Evolutionary conservation across 2,329 filamentous ascomycete species (phyloP), one percentile per base, ranked within the genome.

Genomic region (Lanzia echinophila): DNA sequence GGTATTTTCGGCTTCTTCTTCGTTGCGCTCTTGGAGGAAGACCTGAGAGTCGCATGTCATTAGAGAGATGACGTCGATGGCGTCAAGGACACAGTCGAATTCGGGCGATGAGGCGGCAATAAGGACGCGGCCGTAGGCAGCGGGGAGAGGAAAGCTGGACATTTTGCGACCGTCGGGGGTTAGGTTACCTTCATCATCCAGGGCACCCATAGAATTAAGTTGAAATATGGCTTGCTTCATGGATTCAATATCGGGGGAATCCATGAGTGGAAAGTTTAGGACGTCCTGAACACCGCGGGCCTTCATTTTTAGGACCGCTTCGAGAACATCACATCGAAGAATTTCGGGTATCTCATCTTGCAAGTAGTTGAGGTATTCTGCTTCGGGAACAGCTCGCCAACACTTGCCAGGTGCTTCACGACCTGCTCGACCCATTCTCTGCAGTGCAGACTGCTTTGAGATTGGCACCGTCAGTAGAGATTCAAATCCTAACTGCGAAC

Each of bases 361-460:
- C 43, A 87, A 79, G 6, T 96, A 73, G 0, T 74, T 71, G 10
- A 83, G 72, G 68, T 89, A 97, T 2, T 85, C 82, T 3, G 81
- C 77, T 61, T 95, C 83, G 0, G 92, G 95, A 68, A 96, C 99
- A 1, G 99, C 73, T 41, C 94, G 79, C 68, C 84, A 95, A 70
- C 91, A 97, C 67, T 94, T 90, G 1, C 94, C 94, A 0, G 90
- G 81, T 0, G 85, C 90, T 72, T 99, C 94, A 77, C 94, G 86
- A 41, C 94, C 94, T 8, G 94, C 94, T 73, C 94, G 88, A 68
- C 94, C 94, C 50, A 89, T 84, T 54, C 94, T 80, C 69, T 99
- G 94, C 46, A 95, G 88, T 0, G 94, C 92, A 1, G 94, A 95
- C 0, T 92, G 96, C 65, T 90, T 89, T 0, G 91, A 96, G 32